phyloP scores from a whole-genome alignment of 2,329 filamentous ascomycete genomes.

The Acephala macrosclerotiorum region DNA sequence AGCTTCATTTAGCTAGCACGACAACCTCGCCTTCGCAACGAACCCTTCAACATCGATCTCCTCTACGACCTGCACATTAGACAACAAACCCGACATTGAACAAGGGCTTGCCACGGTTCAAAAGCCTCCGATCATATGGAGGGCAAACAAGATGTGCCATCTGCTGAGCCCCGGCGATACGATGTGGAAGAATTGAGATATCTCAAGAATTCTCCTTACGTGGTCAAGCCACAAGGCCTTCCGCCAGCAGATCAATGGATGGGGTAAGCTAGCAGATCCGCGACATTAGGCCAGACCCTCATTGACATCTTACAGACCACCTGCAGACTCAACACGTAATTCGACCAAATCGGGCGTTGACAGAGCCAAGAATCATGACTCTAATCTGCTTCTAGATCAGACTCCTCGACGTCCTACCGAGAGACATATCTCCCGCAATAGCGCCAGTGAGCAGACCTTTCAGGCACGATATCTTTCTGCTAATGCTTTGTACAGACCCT shows the following conservation, averaged over 20 bases:
- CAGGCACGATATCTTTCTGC: background rate
- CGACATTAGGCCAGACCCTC: background rate
- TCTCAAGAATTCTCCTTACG: conserved; percentile 83
- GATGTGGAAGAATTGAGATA: conserved; percentile 81
- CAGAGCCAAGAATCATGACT: conserved; percentile 50
- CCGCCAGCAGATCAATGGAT: conserved; percentile 95
- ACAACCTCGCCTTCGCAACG: background rate
- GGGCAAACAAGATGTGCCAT: conserved; percentile 5
- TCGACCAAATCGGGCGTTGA: conserved; percentile 53
- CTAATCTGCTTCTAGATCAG: conserved; percentile 41
- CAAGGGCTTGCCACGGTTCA: conserved; percentile 2
- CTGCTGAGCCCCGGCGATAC: conserved; percentile 41
- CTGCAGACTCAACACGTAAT: conserved; percentile 42
- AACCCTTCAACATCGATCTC: background rate
- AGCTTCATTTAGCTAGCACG: background rate
- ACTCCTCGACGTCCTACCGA: conserved; percentile 59
- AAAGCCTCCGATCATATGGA: conserved; percentile 17
- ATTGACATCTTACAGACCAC: conserved; percentile 39
- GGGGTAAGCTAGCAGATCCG: conserved; percentile 65
- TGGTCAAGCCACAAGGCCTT: conserved; percentile 78
- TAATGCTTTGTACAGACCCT: conserved; percentile 54
- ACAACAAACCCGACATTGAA: background rate
- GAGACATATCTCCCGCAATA: conserved; percentile 62
- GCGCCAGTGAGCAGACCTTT: conserved; percentile 56
- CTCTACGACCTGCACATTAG: background rate